Evolutionary conservation across 768 basidiomycete genomes (phyloP).

Genomic region (Termitomyces sp.): DNA sequence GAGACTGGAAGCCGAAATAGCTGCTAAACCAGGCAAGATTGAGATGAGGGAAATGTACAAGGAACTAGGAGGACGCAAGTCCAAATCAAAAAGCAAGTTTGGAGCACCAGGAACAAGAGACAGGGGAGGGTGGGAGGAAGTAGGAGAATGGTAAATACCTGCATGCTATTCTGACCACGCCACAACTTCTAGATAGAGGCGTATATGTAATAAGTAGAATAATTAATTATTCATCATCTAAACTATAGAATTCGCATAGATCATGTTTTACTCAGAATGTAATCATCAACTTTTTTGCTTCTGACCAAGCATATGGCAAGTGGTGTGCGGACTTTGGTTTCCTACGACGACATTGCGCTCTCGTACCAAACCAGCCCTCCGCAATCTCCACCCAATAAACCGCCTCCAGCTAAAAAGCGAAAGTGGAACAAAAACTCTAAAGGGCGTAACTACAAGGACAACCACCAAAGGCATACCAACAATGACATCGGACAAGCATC

Average conservation of each 20-base stretch:
- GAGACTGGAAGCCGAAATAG: conserved; percentile 46
- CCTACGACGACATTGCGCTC: conserved; percentile 59
- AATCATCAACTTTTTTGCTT: not conserved
- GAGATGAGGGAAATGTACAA: conserved; percentile 94
- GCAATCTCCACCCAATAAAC: conserved; percentile 13
- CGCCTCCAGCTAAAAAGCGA: conserved; percentile 50
- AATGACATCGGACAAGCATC: conserved; percentile 14
- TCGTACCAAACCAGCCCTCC: conserved; percentile 27
- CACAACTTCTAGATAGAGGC: not conserved
- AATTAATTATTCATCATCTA: not conserved
- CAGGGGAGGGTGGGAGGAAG: conserved; percentile 68
- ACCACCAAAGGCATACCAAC: conserved; percentile 14
- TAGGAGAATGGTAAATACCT: conserved; percentile 16
- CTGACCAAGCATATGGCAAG: conserved; percentile 2
- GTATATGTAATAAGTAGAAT: not conserved
- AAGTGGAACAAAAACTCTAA: conserved; percentile 35
- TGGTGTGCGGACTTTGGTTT: conserved; percentile 37
- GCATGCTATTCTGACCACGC: not conserved
- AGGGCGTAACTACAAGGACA: conserved; percentile 16
- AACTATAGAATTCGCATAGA: not conserved
- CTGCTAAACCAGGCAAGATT: conserved; percentile 58
- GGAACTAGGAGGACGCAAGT: conserved; percentile 81
- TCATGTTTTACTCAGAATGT: not conserved
- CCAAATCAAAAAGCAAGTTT: conserved; percentile 66
- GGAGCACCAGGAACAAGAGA: conserved; percentile 63